These are phyloP conservation scores for Xylaria flabelliformis DNA, from an alignment of 495 filamentous ascomycete genomes.

Conservation along the genomic window DNA sequence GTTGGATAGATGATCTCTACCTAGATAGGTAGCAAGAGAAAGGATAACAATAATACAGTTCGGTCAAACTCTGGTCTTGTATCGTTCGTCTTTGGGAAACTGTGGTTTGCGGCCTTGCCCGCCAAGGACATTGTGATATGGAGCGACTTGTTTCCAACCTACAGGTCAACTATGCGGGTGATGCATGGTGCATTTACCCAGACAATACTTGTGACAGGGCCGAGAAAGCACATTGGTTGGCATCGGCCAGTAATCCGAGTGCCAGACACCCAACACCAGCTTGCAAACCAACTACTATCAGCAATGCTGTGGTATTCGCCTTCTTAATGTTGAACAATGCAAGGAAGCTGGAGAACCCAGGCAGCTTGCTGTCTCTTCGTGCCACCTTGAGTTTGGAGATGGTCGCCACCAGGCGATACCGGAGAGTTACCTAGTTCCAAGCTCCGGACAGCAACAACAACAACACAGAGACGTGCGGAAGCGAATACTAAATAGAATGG, in stretches of 20 bases:
- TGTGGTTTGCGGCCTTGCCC: background rate
- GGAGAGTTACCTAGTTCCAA: background rate
- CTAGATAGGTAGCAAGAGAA: background rate
- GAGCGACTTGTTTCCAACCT: background rate
- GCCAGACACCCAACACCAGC: background rate
- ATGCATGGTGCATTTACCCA: slow-evolving; percentile 21
- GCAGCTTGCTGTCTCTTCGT: background rate
- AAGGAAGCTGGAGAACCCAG: slow-evolving; percentile 8
- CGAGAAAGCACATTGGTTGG: background rate
- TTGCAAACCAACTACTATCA: slow-evolving; percentile 1
- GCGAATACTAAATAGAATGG: background rate
- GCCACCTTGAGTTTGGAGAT: background rate
- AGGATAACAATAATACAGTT: background rate
- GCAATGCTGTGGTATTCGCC: background rate
- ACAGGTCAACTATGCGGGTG: slow-evolving; percentile 17
- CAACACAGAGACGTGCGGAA: background rate
- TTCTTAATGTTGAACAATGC: background rate
- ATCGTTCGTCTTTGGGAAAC: background rate
- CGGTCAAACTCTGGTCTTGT: slow-evolving; percentile 7
- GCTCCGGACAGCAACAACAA: background rate
- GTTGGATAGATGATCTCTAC: background rate
- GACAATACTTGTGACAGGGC: background rate
- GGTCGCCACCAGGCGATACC: background rate
- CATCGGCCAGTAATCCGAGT: slow-evolving; percentile 4
- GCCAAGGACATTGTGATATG: background rate